phyloP scores from a whole-genome alignment of 805 yeast species.

The Kodamaea fukazawae region DNA sequence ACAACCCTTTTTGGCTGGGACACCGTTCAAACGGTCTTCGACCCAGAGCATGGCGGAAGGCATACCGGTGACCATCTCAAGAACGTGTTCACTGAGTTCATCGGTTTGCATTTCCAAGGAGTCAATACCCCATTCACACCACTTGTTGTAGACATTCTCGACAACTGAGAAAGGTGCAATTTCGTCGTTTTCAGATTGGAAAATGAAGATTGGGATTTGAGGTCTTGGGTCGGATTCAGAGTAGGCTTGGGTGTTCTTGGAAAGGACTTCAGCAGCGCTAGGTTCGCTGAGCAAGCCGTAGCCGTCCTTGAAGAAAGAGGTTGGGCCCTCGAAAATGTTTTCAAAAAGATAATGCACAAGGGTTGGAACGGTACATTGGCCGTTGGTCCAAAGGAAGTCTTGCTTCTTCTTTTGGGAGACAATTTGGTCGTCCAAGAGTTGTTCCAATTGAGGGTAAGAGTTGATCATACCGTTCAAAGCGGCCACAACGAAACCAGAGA shows the following conservation, averaged over 20 bases:
- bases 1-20: slow-evolving; percentile 17
- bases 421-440: background rate
- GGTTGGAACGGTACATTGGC: slow-evolving; percentile 3
- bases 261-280: slow-evolving; percentile 13
- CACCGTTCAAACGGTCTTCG: slow-evolving; percentile 16
- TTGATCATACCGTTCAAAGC: slow-evolving; percentile 30
- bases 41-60: slow-evolving; percentile 19
- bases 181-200: slow-evolving; percentile 11
- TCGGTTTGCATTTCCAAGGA: slow-evolving; percentile 9
- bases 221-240: slow-evolving; percentile 11
- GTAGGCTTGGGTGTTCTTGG: slow-evolving; percentile 20
- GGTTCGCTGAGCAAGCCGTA: slow-evolving; percentile 15
- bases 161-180: slow-evolving; percentile 10
- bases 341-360: background rate
- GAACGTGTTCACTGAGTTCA: slow-evolving; percentile 14
- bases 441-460: slow-evolving; percentile 27
- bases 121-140: slow-evolving; percentile 11
- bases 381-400: slow-evolving; percentile 2
- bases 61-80: slow-evolving; percentile 14
- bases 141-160: slow-evolving; percentile 10
- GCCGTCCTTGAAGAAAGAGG: slow-evolving; percentile 14
- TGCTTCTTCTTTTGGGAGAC: background rate
- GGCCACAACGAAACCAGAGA: slow-evolving; percentile 29
- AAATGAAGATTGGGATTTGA: slow-evolving; percentile 10
- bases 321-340: slow-evolving; percentile 12